Conservation (phyloP, 768 basidiomycete genomes). For the Lanmaoa pseudosensibilis region DNA sequence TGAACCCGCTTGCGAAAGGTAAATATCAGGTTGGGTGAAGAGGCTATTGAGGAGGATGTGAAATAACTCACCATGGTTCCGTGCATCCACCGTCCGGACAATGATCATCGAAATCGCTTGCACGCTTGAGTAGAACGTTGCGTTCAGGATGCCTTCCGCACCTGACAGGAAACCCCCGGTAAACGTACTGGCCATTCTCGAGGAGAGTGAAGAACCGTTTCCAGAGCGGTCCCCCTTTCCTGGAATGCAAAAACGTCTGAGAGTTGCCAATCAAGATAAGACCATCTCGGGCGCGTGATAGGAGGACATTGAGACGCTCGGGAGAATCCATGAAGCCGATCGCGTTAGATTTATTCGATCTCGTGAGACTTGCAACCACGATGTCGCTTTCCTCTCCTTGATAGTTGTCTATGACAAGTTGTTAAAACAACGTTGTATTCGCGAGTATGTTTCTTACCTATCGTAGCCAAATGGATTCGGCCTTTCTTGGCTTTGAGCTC, state of each 20-base stretch:
- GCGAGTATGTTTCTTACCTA: slow-evolving; percentile 42
- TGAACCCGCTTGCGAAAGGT: slow-evolving; percentile 12
- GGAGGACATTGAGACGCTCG: slow-evolving; percentile 67
- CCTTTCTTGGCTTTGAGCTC: slow-evolving; percentile 38
- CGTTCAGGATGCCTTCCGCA: slow-evolving; percentile 55
- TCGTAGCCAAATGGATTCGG: slow-evolving; percentile 58
- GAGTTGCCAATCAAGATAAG: slow-evolving; percentile 67
- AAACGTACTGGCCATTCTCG: slow-evolving; percentile 8
- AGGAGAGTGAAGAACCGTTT: slow-evolving; percentile 9
- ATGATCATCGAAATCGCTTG: slow-evolving; percentile 50
- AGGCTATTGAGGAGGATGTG: too few species aligned
- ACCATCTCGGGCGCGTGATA: slow-evolving; percentile 65
- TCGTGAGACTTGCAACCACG: slow-evolving; percentile 57
- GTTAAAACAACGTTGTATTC: background rate
- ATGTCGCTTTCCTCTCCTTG: slow-evolving; percentile 76
- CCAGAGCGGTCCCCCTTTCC: slow-evolving; percentile 18
- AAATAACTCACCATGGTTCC: slow-evolving; percentile 49
- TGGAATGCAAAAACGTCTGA: slow-evolving; percentile 48
- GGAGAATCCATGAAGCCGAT: slow-evolving; percentile 74
- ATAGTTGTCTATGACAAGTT: slow-evolving; percentile 57
- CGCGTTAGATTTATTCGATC: slow-evolving; percentile 54
- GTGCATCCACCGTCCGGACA: slow-evolving; percentile 66
- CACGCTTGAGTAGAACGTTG: slow-evolving; percentile 37
- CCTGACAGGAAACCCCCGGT: slow-evolving; percentile 47
- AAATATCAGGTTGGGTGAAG: background rate